Base-by-base conservation (phyloP, 2,329 filamentous ascomycete genomes). In the Paecilomyces sp. region DNA sequence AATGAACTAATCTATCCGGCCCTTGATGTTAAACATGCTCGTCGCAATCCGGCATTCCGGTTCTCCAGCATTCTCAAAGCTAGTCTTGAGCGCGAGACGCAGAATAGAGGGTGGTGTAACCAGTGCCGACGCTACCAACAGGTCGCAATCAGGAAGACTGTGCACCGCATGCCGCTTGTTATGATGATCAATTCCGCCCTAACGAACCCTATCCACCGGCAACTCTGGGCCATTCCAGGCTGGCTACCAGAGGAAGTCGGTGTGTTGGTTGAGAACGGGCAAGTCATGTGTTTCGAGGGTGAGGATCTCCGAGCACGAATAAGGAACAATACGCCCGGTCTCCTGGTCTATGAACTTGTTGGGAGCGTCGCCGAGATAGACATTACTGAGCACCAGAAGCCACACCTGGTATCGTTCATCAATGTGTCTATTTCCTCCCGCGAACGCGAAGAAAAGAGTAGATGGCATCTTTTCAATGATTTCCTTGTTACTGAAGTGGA, bases 381-480 rank as follows among this genome's bases (percentile, higher is more conserved):
- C 69, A 89, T 88, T 59, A 89, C 87, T 3, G 88, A 92, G 66
- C 87, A 90, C 41, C 90, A 95, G 69, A 94, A 93, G 70, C 86
- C 92, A 0, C 94, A 99, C 75, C 80, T 99, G 24, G 92, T 97
- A 7, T 91, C 92, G 11, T 89, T 96, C 73, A 86, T 96, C 65
- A 95, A 99, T 72, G 89, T 91, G 84, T 79, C 74, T 52, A 70
- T 79, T 4, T 79, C 74, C 9, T 70, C 72, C 25, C 67, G 68
- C 6, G 64, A 74, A 33, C 72, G 83, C 0, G 82, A 85, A 0
- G 79, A 78, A 3, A 82, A 86, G 63, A 88, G 85, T 68, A 88
- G 88, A 66, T 99, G 95, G 95, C 91, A 97, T 75, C 77, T 99
- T 1, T 97, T 99, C 79, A 99, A 99, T 67, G 94, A 99, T 75